A percentile compares a stretch with the other conserved stretches of the same genome.
Conservation (phyloP, 2,329 filamentous ascomycete genomes). For the Penicillium brasilianum region DNA sequence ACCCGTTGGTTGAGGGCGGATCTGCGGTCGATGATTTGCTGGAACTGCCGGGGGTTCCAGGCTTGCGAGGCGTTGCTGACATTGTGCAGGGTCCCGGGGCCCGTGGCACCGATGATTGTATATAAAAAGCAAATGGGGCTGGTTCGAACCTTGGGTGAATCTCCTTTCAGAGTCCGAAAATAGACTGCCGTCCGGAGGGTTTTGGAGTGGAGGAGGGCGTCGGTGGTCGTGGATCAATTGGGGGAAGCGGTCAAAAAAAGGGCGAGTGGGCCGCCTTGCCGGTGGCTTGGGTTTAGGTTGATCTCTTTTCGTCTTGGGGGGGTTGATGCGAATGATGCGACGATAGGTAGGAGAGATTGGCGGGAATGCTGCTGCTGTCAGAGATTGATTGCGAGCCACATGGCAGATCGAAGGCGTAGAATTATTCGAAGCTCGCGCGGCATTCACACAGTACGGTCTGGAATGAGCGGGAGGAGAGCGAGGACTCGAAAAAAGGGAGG, state of each 20-base stretch:
- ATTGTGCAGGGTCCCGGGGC: conserved; percentile 36
- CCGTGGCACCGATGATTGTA: conserved; percentile 20
- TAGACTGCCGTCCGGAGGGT: conserved; percentile 1
- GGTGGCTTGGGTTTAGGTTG: conserved; percentile 16
- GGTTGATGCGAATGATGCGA: background rate
- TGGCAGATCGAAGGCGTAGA: conserved; percentile 27
- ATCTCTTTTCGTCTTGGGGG: background rate
- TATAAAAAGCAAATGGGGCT: conserved; percentile 16
- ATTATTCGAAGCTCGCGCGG: conserved; percentile 23
- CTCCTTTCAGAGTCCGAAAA: background rate
- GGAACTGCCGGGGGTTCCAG: conserved; percentile 41
- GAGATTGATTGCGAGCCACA: conserved; percentile 32
- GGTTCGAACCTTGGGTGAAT: background rate
- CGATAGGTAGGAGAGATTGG: background rate
- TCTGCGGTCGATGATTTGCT: conserved; percentile 40
- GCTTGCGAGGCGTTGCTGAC: conserved; percentile 53
- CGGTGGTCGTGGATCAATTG: conserved; percentile 23
- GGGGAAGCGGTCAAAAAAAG: conserved; percentile 31
- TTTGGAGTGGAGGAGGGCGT: conserved; percentile 12
- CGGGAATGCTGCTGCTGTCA: conserved; percentile 23
- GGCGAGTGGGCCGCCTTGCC: conserved; percentile 25
- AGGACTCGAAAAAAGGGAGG: conserved; percentile 10
- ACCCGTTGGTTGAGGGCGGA: conserved; percentile 39
- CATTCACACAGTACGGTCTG: conserved; percentile 19
- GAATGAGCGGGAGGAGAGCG: conserved; percentile 19